Percentiles rank a stretch among this genome's conserved stretches.
These are phyloP conservation scores for Cetraspora pellucida DNA, from an alignment of 192 early-diverging fungal species.

Conservation along the genomic window DNA sequence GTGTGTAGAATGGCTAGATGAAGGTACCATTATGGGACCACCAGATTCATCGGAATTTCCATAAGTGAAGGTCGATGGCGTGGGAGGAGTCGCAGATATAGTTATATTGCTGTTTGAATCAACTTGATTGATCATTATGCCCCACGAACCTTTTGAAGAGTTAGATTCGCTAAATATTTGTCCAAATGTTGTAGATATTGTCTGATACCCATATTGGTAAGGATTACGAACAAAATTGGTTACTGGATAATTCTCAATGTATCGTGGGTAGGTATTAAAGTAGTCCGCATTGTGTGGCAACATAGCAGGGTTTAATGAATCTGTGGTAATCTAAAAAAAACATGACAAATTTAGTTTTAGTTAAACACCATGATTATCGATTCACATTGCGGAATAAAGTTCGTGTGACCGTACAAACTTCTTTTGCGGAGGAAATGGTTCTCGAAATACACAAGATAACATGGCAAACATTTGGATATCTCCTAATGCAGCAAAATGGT, in stretches of 20 bases:
- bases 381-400: background rate
- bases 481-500: constrained; percentile 54
- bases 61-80: background rate
- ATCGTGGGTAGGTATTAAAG: constrained; percentile 9
- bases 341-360: no score
- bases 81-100: constrained; percentile 6
- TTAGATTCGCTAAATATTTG: background rate
- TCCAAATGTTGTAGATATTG: background rate
- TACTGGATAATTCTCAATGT: background rate
- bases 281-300: background rate
- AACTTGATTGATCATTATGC: background rate
- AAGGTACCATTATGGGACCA: constrained; percentile 5
- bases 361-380: constrained; percentile 32
- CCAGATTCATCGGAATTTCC: background rate
- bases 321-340: background rate
- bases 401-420: background rate
- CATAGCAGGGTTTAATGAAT: background rate
- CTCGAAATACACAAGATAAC: constrained; percentile 64
- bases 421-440: constrained; percentile 24
- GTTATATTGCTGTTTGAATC: background rate
- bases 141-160: constrained; percentile 12
- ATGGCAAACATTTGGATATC: constrained; percentile 72
- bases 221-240: background rate
- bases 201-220: background rate
- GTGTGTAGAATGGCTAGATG: background rate